These are phyloP conservation scores for Aureobasidium zeae DNA, from an alignment of 2,329 filamentous ascomycete species.

Conservation along the genomic window DNA sequence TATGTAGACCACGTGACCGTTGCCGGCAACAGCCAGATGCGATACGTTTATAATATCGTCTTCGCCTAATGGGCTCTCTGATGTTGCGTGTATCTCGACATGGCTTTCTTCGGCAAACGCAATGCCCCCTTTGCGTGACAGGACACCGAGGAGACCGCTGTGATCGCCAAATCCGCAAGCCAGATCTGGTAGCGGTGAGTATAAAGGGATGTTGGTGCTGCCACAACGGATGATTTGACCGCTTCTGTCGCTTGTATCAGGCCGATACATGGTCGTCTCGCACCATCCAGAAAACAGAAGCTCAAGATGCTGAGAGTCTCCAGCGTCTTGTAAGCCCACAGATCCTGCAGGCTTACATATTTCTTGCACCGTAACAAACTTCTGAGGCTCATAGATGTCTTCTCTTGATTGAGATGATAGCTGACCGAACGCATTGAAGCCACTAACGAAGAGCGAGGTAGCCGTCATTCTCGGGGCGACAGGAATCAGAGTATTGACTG, in stretches of 20 bases:
- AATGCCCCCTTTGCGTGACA: slow-evolving; percentile 22
- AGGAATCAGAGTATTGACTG: no score
- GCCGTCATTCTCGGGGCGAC: neutral
- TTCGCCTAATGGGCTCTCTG: slow-evolving; percentile 1
- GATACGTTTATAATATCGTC: slow-evolving; percentile 20
- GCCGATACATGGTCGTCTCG: slow-evolving; percentile 21
- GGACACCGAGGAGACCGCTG: slow-evolving; percentile 24
- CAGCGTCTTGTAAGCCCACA: neutral
- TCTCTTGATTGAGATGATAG: neutral
- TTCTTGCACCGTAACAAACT: slow-evolving; percentile 1
- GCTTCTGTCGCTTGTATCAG: slow-evolving; percentile 16
- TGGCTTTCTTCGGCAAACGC: slow-evolving; percentile 17
- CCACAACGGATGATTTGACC: slow-evolving; percentile 15
- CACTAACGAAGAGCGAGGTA: neutral
- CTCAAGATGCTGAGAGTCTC: neutral
- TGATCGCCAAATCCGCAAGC: slow-evolving; percentile 24
- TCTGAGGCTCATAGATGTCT: neutral
- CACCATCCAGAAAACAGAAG: slow-evolving; percentile 28
- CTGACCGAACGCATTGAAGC: slow-evolving; percentile 15
- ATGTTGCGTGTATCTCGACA: neutral
- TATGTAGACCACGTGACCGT: slow-evolving; percentile 24
- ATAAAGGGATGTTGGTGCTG: slow-evolving; percentile 14
- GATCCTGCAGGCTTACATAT: neutral
- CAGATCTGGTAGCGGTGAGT: slow-evolving; percentile 14
- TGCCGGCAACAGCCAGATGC: slow-evolving; percentile 23